Percentiles rank a stretch among this genome's conserved stretches.
Evolutionary conservation across 2,329 filamentous ascomycete species (phyloP).

Genomic region (Fusarium sp.): DNA sequence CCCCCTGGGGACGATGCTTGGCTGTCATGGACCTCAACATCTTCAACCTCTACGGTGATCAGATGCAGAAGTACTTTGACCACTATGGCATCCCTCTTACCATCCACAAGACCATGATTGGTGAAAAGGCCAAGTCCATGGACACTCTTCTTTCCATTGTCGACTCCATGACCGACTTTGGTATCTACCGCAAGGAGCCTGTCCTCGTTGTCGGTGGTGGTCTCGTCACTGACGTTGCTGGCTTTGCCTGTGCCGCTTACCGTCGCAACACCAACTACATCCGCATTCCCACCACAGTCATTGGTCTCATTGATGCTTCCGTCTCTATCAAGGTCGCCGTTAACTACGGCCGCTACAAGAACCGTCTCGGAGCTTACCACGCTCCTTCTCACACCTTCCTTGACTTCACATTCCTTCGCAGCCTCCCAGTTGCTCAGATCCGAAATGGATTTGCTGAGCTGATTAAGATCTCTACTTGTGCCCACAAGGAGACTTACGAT

Average conservation of each 20-base stretch:
- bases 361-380: constrained; percentile 78
- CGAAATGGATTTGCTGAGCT: constrained; percentile 80
- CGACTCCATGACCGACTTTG: constrained; percentile 80
- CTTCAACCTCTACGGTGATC: constrained; percentile 73
- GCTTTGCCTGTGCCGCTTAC: constrained; percentile 78
- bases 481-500: constrained; percentile 73
- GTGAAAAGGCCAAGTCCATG: constrained; percentile 80
- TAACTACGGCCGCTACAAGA: constrained; percentile 82
- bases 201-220: constrained; percentile 76
- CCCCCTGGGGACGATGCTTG: constrained; percentile 72
- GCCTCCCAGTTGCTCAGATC: constrained; percentile 74
- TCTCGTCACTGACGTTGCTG: constrained; percentile 79
- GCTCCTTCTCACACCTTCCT: constrained; percentile 79
- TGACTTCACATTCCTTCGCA: constrained; percentile 78
- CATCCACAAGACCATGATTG: constrained; percentile 79
- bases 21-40: constrained; percentile 80
- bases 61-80: constrained; percentile 75
- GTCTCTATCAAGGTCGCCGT: constrained; percentile 84
- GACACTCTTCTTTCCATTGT: constrained; percentile 76
- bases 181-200: constrained; percentile 76
- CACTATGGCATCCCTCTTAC: constrained; percentile 71
- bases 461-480: constrained; percentile 81
- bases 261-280: constrained; percentile 80
- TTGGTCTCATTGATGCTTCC: constrained; percentile 79
- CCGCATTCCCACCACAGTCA: constrained; percentile 78